Percentiles rank a stretch among this genome's conserved stretches.
Evolutionary conservation across 1,284 basidiomycete genomes (phyloP).

Genomic region (Trametes pubescens): DNA sequence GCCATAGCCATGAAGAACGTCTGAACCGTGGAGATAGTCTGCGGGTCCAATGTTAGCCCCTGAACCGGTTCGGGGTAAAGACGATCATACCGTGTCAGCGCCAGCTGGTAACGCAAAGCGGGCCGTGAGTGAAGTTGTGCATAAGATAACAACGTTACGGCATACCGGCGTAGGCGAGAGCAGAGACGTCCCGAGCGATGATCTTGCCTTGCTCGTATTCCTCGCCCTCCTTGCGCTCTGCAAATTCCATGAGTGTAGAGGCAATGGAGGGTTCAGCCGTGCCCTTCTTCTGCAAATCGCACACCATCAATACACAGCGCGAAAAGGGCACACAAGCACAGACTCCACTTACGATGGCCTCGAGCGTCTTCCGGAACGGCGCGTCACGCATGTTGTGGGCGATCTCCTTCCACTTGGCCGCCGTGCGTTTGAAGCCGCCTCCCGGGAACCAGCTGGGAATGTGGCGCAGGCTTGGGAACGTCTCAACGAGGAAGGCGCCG

Average conservation of each 20-base stretch:
- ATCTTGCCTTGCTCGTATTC: slow-evolving; percentile 22
- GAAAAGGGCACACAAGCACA: not conserved
- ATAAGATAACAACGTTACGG: not conserved
- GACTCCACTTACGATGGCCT: slow-evolving; percentile 16
- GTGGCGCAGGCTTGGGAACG: slow-evolving; percentile 34
- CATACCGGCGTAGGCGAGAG: slow-evolving; percentile 27
- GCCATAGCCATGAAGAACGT: slow-evolving; percentile 47
- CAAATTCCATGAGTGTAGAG: slow-evolving; percentile 19
- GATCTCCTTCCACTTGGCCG: slow-evolving; percentile 37
- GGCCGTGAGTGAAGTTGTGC: not conserved
- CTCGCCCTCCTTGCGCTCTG: slow-evolving; percentile 7
- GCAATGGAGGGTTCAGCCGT: slow-evolving; percentile 24
- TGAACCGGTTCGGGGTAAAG: too few relatives aligned
- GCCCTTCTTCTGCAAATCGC: slow-evolving; percentile 16
- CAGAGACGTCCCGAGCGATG: slow-evolving; percentile 22
- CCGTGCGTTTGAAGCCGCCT: slow-evolving; percentile 33
- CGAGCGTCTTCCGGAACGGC: slow-evolving; percentile 25
- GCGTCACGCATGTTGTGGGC: slow-evolving; percentile 24
- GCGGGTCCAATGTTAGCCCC: not conserved
- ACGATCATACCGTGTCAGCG: slow-evolving; percentile 28
- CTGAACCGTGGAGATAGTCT: slow-evolving; percentile 31
- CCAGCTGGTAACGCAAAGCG: slow-evolving; percentile 17
- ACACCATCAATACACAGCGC: not conserved
- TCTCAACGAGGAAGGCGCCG: slow-evolving; percentile 35
- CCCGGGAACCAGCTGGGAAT: slow-evolving; percentile 41